phyloP scores from a whole-genome alignment of 2,329 filamentous ascomycete genomes.

The Neonectria neomacrospora region DNA sequence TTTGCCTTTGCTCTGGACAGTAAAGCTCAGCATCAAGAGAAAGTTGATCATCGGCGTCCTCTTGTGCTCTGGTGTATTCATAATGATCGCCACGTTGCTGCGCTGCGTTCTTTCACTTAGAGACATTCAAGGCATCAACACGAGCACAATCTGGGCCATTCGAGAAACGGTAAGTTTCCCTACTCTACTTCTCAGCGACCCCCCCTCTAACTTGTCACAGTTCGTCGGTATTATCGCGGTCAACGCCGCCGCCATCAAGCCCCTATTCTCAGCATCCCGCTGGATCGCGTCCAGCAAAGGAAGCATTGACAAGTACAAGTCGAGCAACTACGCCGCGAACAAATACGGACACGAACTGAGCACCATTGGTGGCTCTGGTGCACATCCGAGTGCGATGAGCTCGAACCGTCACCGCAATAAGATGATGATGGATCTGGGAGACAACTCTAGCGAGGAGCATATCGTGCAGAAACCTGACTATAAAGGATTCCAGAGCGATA shows the following conservation, averaged over 20 bases:
- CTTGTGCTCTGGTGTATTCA: slow-evolving; percentile 57
- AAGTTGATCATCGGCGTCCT: slow-evolving; percentile 54
- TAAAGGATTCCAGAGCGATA: slow-evolving; percentile 34
- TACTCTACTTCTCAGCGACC: too few species aligned
- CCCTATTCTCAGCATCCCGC: slow-evolving; percentile 49
- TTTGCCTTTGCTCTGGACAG: slow-evolving; percentile 53
- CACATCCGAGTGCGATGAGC: slow-evolving; percentile 19
- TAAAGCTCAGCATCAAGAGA: slow-evolving; percentile 50
- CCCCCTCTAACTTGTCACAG: slow-evolving; percentile 39
- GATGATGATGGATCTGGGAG: slow-evolving; percentile 41
- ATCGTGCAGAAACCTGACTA: slow-evolving; percentile 43
- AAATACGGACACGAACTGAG: slow-evolving; percentile 41
- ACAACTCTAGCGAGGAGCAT: slow-evolving; percentile 48
- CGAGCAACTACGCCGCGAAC: slow-evolving; percentile 39
- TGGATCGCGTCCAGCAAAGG: slow-evolving; percentile 50
- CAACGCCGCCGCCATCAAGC: slow-evolving; percentile 55
- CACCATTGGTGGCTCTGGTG: slow-evolving; percentile 42
- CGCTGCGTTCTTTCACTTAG: slow-evolving; percentile 54
- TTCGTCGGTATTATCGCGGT: slow-evolving; percentile 57
- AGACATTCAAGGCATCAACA: slow-evolving; percentile 51
- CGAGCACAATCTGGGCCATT: slow-evolving; percentile 56
- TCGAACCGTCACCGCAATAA: slow-evolving; percentile 35
- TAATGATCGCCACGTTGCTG: slow-evolving; percentile 55
- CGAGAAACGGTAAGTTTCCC: slow-evolving; percentile 51
- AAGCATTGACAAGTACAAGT: slow-evolving; percentile 43